Evolutionary conservation across 306 rosid genomes (phyloP), one percentile per base, ranked within the genome.

Genomic region (Vigna angularis): DNA sequence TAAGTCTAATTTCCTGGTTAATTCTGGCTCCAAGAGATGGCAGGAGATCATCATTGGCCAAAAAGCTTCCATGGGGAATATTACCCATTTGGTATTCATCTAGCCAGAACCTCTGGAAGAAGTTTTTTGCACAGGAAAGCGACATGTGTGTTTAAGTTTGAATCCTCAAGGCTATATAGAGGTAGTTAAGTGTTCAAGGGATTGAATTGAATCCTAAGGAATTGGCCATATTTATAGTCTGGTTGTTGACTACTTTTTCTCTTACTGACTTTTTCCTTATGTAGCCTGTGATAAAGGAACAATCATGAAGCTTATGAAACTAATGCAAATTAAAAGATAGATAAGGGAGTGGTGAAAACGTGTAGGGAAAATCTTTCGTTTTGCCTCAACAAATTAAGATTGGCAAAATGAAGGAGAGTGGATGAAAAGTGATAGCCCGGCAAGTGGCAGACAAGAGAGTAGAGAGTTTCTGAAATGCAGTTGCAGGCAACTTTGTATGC

Each of bases 1-100:
- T 79, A 14, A 93, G 96, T 42, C 70, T 77, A 70, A 86, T 85
- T 59, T 88, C 75, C 69, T 84, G 90, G 76, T 88, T 91, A 66
- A 88, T 90, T 74, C 81, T 79, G 5, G 90, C 92, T 20, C 98
- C 98, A 55, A 93, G 98, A 1, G 98, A 93, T 11, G 96, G 98
- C 70, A 93, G 78, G 44, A 89, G 89, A 75, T 93, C 90, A 62
- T 69, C 89, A 66, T 72, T 83, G 51, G 85, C 83, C 78, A 87
- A 81, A 81, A 89, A 88, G 83, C 82, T 89, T 75, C 85, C 72
- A 34, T 89, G 84, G 51, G 87, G 56, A 63, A 78, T 85, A 74
- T 86, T 88, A 64, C 84, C 87, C 83, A 85, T 79, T 72, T 82
- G 91, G 72, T 76, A 66, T 66, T 90, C 98, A 55, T 89, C 88